Base-by-base conservation (phyloP, 768 basidiomycete genomes). In the Mycena galericulata region DNA sequence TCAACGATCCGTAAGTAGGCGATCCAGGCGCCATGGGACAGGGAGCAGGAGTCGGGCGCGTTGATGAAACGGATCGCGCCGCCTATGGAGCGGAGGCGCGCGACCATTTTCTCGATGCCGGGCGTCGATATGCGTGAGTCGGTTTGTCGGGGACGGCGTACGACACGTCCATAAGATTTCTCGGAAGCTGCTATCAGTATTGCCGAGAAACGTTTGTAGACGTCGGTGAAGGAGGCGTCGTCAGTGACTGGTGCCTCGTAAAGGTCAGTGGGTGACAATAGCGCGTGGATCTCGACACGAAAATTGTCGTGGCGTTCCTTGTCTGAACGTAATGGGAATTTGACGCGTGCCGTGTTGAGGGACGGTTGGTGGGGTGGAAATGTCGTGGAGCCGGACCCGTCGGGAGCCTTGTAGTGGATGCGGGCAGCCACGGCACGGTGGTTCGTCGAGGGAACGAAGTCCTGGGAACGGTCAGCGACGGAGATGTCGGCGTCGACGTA, bases 401-500 rank as follows among this genome's bases (percentile, higher is more conserved):
- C 26, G 30, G 47, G 22, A 40, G 65, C 10, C 30, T 65, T 51
- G 17, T 43, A 11, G 14, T 47, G 32, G 12, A 60, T 41, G 8
- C 47, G 9, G 3, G 15, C 22, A 1, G 45, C 59, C 2, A 60
- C 15, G 10, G 22, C 34, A 5, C 59, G 46, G 22, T 60, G 59
- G 27, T 60, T 60, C 4, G 59, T 60, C 24, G 34, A 22, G 1
- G 59, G 59, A 7, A 60, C 47, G 32, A 49, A 60, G 36, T 60
- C 59, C 0, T 5, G 32, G 14, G 26, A 22, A 5, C 20, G 30
- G 14, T 49, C 26, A 0, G 59, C 29, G 12, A 38, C 46, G 11
- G 22, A 59, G 0, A 60, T 60, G 24, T 60, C 59, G 46, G 59
- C 32, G 46, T 60, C 59, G n/a, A n/a, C n/a, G n/a, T 2, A 60